A percentile compares a stretch with the other conserved stretches of the same genome.
These are phyloP conservation scores for Heritiera littoralis DNA, from an alignment of 345 rosid genomes.

Conservation along the genomic window DNA sequence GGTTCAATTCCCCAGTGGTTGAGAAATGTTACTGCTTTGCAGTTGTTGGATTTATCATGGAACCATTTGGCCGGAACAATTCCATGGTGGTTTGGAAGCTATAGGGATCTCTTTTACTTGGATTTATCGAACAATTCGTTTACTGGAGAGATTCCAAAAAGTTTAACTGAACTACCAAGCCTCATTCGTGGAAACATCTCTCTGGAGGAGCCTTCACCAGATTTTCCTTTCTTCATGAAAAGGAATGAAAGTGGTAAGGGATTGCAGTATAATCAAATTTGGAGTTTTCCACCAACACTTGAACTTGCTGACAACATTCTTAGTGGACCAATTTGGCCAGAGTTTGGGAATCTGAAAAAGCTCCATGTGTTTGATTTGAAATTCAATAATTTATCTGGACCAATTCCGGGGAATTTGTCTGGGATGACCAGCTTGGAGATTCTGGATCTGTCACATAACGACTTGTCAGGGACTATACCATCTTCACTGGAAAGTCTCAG, in stretches of 20 bases:
- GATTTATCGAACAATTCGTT: conserved; percentile 42
- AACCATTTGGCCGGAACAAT: conserved; percentile 50
- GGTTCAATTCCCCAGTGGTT: conserved; percentile 73
- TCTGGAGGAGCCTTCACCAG: conserved; percentile 50
- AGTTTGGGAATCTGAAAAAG: conserved; percentile 51
- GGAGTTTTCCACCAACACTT: conserved; percentile 45
- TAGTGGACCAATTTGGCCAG: conserved; percentile 50
- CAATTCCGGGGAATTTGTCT: conserved; percentile 43
- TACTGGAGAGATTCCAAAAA: conserved; percentile 55
- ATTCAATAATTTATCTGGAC: conserved; percentile 38
- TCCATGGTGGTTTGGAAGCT: conserved; percentile 55
- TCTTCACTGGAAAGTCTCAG: conserved; percentile 35
- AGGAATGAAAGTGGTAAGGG: conserved; percentile 46
- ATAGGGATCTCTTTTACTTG: conserved; percentile 46
- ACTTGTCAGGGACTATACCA: conserved; percentile 43
- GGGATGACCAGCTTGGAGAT: conserved; percentile 51
- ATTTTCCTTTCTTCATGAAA: conserved; percentile 56
- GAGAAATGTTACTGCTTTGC: conserved; percentile 47
- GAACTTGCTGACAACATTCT: conserved; percentile 38
- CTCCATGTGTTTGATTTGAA: conserved; percentile 50
- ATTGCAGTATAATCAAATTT: conserved; percentile 57
- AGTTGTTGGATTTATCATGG: conserved; percentile 83
- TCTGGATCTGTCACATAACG: conserved; percentile 52
- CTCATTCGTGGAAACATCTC: conserved; percentile 44
- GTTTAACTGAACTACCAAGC: conserved; percentile 42